Evolutionary conservation across 305 asterid genomes (phyloP).

Genomic region (Fraxinus angustifolia): DNA sequence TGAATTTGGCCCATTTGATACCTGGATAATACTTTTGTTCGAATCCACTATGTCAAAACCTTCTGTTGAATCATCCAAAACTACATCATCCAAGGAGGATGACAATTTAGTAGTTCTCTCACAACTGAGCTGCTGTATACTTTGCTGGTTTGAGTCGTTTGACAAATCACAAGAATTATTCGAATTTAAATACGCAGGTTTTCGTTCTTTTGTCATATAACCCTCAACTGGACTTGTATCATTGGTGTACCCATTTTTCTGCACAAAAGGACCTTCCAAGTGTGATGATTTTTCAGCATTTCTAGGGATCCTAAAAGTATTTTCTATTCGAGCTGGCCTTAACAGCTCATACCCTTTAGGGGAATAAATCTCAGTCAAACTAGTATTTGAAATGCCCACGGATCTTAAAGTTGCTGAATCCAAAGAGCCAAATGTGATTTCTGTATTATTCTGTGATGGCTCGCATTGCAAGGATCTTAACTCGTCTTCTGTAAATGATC

Average conservation of each 20-base stretch:
- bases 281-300: constrained; percentile 20
- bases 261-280: constrained; percentile 22
- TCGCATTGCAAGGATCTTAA: constrained; percentile 49
- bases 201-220: constrained; percentile 28
- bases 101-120: constrained; percentile 26
- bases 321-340: constrained; percentile 23
- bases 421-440: constrained; percentile 64
- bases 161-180: constrained; percentile 19
- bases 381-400: constrained; percentile 45
- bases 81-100: constrained; percentile 26
- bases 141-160: constrained; percentile 19
- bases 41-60: constrained; percentile 26
- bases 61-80: constrained; percentile 31
- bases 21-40: constrained; percentile 24
- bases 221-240: constrained; percentile 18
- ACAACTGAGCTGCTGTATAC: constrained; percentile 25
- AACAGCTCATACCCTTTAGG: constrained; percentile 29
- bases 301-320: constrained; percentile 15
- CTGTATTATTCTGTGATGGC: constrained; percentile 38
- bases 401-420: constrained; percentile 65
- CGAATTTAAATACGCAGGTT: constrained; percentile 24
- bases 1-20: constrained; percentile 35
- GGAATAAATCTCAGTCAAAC: constrained; percentile 28
- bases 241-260: constrained; percentile 38
- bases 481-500: constrained; percentile 84